Percentiles rank a stretch among this genome's conserved stretches.
Evolutionary conservation across 305 asterid genomes (phyloP).

Genomic region (Fraxinus xanthoxyloides): DNA sequence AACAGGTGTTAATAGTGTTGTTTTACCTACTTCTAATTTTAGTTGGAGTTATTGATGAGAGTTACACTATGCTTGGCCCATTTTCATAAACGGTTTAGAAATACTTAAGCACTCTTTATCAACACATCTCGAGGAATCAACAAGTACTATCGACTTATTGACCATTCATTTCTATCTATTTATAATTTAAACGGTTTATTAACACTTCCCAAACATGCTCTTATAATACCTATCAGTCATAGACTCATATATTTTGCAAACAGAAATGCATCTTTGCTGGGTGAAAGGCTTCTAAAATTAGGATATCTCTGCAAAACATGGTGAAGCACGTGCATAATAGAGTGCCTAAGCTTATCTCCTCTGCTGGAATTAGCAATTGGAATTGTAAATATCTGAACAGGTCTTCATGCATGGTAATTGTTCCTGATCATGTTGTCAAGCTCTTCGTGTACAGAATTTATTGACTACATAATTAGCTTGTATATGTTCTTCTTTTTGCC

Average conservation of each 20-base stretch:
- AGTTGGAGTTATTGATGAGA: background rate
- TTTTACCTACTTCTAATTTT: background rate
- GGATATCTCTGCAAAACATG: constrained; percentile 9
- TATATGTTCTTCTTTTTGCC: background rate
- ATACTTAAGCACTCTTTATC: background rate
- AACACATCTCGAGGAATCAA: background rate
- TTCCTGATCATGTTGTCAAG: constrained; percentile 6
- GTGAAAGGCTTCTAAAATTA: constrained; percentile 13
- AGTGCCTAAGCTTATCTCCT: constrained; percentile 13
- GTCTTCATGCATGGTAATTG: background rate
- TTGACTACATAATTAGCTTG: constrained; percentile 1
- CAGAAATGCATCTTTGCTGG: constrained; percentile 5
- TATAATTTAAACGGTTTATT: background rate
- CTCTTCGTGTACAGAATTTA: constrained; percentile 7
- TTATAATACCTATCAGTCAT: background rate
- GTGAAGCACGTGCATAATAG: background rate
- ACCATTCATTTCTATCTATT: background rate
- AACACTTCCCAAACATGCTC: background rate
- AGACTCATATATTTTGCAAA: constrained; percentile 3
- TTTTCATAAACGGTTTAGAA: background rate
- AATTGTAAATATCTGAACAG: background rate
- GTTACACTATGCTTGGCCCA: background rate
- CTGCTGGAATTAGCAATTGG: constrained; percentile 1
- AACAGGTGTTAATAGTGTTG: background rate
- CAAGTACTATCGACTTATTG: no score